Evolutionary conservation across 192 early-diverging fungal species (phyloP).

Genomic region (Coemansia sp.): DNA sequence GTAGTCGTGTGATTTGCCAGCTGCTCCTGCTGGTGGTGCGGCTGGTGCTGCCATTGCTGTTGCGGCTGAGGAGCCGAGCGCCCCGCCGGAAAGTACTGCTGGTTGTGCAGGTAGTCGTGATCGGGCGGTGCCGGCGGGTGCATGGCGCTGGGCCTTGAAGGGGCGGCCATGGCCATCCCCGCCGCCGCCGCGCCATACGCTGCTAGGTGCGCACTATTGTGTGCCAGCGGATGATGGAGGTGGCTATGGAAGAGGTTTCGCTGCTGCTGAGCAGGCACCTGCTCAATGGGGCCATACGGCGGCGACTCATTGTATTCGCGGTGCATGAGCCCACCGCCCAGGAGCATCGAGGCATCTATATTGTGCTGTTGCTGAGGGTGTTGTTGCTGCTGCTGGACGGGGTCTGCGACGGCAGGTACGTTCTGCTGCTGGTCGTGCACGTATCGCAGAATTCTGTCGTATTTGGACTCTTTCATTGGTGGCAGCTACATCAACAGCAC

Average conservation of each 20-base stretch:
- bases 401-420: constrained; percentile 25
- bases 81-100: too few species aligned
- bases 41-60: neutral
- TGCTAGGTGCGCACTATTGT: constrained; percentile 1
- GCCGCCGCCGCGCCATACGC: neutral
- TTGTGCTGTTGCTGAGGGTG: constrained; percentile 14
- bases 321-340: constrained; percentile 24
- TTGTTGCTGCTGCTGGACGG: constrained; percentile 4
- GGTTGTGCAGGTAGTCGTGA: neutral
- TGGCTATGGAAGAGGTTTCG: constrained; percentile 3
- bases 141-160: constrained; percentile 2
- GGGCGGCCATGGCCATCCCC: constrained; percentile 1
- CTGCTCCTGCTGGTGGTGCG: neutral
- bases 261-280: constrained; percentile 5
- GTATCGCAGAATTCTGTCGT: constrained; percentile 45
- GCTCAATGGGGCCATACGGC: constrained; percentile 1
- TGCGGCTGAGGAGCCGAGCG: too few species aligned
- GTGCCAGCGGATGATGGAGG: constrained; percentile 2
- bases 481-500: constrained; percentile 33
- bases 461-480: constrained; percentile 51
- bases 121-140: neutral
- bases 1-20: neutral
- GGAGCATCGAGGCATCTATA: constrained; percentile 36
- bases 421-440: constrained; percentile 47
- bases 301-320: constrained; percentile 21